Conservation (phyloP, 2,329 filamentous ascomycete species). For the Dothideomycetes sp. region DNA sequence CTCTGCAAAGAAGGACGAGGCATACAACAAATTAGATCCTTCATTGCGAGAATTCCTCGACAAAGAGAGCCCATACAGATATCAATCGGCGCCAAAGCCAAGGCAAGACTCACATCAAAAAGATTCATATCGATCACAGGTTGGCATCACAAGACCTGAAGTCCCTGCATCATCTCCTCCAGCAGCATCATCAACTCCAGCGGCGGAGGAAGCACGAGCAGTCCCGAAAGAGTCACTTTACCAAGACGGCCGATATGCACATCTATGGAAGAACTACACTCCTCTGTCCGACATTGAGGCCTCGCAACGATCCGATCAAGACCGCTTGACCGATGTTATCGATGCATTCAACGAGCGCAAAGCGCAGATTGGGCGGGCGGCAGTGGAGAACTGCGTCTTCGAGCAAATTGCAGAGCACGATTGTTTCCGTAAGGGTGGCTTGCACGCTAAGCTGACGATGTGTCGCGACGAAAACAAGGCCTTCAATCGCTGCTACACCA, state of each 20-base stretch:
- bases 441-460: conserved; percentile 61
- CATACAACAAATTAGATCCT: conserved; percentile 67
- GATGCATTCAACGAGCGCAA: conserved; percentile 77
- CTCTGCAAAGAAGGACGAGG: conserved; percentile 40
- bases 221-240: conserved; percentile 47
- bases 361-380: conserved; percentile 64
- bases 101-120: conserved; percentile 3
- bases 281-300: conserved; percentile 60
- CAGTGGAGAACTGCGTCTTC: conserved; percentile 84
- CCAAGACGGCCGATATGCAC: conserved; percentile 63
- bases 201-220: conserved; percentile 19
- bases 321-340: conserved; percentile 69
- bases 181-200: conserved; percentile 13
- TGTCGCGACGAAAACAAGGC: conserved; percentile 65
- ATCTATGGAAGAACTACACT: conserved; percentile 87
- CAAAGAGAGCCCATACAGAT: conserved; percentile 55
- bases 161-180: conserved; percentile 8
- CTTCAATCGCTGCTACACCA: conserved; percentile 80
- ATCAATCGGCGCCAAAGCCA: neutral
- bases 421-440: conserved; percentile 67
- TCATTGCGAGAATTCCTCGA: conserved; percentile 75
- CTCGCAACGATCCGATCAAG: conserved; percentile 61
- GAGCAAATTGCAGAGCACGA: conserved; percentile 74
- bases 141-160: conserved; percentile 14
- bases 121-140: conserved; percentile 18